A percentile compares a stretch with the other conserved stretches of the same genome.
These are phyloP conservation scores for Tuber magnatum DNA, from an alignment of 495 filamentous ascomycete species.

Conservation along the genomic window DNA sequence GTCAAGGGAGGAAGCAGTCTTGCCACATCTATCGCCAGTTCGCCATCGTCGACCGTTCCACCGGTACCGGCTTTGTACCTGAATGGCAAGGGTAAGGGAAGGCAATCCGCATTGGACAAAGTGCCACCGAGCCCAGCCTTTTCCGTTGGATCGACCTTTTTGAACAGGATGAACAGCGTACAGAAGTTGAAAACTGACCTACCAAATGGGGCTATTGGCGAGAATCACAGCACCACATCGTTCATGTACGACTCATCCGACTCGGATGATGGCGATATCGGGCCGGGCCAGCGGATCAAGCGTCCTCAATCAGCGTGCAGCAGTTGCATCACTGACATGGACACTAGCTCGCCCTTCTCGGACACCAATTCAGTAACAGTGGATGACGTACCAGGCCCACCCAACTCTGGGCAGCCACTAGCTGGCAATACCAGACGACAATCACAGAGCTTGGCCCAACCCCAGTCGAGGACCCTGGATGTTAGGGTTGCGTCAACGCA, in stretches of 20 bases:
- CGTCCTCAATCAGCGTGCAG: conserved; percentile 33
- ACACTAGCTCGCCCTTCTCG: conserved; percentile 38
- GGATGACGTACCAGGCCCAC: conserved; percentile 26
- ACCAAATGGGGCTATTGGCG: conserved; percentile 13
- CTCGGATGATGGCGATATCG: conserved; percentile 31
- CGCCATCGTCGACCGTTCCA: conserved; percentile 46
- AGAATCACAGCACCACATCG: conserved; percentile 36
- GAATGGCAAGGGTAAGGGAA: conserved; percentile 34
- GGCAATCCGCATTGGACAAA: conserved; percentile 16
- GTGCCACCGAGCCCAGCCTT: conserved; percentile 51
- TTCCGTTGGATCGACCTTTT: conserved; percentile 58
- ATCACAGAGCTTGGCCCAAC: conserved; percentile 6
- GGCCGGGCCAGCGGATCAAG: conserved; percentile 28
- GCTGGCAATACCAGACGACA: conserved; percentile 13
- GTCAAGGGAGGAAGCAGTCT: conserved; percentile 56
- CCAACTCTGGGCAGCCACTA: conserved; percentile 15
- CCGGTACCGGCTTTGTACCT: conserved; percentile 50
- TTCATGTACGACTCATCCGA: conserved; percentile 33
- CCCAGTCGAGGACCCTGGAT: conserved; percentile 8
- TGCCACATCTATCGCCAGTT: conserved; percentile 38
- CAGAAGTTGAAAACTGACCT: conserved; percentile 44
- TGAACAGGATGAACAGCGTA: conserved; percentile 51
- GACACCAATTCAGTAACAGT: conserved; percentile 32
- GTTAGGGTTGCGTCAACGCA: conserved; percentile 11
- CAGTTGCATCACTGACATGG: conserved; percentile 39